These are phyloP conservation scores for Pelargonium cotyledonis DNA, from an alignment of 441 rosid species.

Conservation along the genomic window DNA sequence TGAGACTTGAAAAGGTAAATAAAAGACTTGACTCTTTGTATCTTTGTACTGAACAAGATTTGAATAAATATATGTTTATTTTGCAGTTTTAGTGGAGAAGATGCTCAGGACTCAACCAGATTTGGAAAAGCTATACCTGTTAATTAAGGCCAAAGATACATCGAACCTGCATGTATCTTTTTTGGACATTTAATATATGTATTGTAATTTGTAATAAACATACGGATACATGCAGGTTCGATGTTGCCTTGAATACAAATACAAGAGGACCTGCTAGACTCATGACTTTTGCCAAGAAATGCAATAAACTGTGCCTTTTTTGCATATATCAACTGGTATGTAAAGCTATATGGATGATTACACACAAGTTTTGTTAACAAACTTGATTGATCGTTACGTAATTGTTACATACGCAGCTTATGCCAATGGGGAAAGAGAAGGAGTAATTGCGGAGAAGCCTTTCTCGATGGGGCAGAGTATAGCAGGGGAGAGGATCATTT, in stretches of 20 bases:
- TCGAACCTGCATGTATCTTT: no score
- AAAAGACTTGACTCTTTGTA: no score
- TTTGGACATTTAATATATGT: no score
- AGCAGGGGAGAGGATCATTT: constrained; percentile 9
- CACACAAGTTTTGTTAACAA: neutral
- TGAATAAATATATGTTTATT: no score
- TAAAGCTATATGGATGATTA: no score
- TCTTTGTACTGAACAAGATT: no score
- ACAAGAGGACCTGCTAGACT: neutral
- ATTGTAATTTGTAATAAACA: no score
- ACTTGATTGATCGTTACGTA: neutral
- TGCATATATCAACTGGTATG: neutral
- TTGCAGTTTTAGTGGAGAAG: no score
- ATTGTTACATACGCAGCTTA: constrained; percentile 20
- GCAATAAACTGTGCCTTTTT: neutral
- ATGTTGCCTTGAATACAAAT: neutral
- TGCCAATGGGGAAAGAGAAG: constrained; percentile 30
- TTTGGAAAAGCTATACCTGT: no score
- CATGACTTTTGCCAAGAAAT: neutral
- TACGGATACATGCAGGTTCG: neutral
- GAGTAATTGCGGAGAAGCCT: constrained; percentile 30
- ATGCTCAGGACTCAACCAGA: no score
- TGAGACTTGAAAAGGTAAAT: no score
- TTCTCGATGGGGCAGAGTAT: constrained; percentile 14
- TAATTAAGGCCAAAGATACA: no score